Evolutionary conservation across 2,329 filamentous ascomycete genomes (phyloP), one percentile per base, ranked within the genome.

Genomic region (Onygena corvina): DNA sequence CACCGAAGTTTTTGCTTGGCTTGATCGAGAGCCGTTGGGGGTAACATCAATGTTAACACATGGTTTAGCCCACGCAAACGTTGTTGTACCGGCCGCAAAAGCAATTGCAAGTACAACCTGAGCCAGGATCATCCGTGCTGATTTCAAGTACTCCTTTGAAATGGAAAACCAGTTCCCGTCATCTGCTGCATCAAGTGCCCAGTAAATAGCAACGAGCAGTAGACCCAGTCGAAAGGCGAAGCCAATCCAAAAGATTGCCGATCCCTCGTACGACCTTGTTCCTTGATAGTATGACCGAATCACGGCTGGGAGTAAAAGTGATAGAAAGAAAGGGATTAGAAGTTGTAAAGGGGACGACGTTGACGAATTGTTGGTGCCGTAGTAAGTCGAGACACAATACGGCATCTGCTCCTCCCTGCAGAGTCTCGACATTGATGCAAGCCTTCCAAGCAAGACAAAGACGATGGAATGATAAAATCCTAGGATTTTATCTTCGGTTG

Each of bases 361-460:
- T 0, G 92, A 96, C 0, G 90, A 94, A 2, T 83, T 86, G 7
- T 83, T 79, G 0, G 90, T 95, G 3, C 88, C 84, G 62, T 98
- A 98, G 70, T 95, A 98, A 0, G 92, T 95, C 1, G 90, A 94
- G 48, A 79, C 80, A 71, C 92, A 98, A 69, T 84, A 93, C 0
- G 92, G 92, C 86, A 96, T 95, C 69, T 98, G 92, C 69, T 98
- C 92, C 65, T 98, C 92, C 51, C 92, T 83, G 64, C 92, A 98
- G 16, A 98, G 80, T 56, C 88, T 85, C 7, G 92, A 95, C 56
- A 90, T 81, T 1, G 89, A 94, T 0, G 88, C 84, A 2, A 90
- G 49, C 48, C 90, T 81, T 11, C 83, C 83, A 9, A 96, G 75
- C 3, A 87, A 62, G 50, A 92, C 73, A 61, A 98, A 96, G 1